A percentile compares a stretch with the other conserved stretches of the same genome.
These are phyloP conservation scores for Acanthamoeba culbertsoni DNA, from an alignment of 208 protist genomes.

Conservation along the genomic window DNA sequence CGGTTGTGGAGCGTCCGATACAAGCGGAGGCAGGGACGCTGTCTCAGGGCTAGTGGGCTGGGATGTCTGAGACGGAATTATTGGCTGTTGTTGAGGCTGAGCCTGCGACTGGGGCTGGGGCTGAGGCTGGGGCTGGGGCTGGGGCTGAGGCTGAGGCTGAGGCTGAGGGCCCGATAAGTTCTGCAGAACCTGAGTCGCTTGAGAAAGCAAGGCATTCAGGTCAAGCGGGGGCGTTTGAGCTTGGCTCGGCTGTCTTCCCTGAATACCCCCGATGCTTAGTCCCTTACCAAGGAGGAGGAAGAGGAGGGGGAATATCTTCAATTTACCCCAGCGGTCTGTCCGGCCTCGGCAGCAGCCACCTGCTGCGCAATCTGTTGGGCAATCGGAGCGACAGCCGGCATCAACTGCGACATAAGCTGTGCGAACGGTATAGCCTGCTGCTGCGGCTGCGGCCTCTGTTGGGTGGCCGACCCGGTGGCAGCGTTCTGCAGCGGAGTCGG, in stretches of 20 bases:
- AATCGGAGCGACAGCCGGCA: neutral
- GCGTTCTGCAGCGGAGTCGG: neutral
- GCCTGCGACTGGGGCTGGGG: neutral
- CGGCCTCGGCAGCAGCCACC: neutral
- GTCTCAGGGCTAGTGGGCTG: neutral
- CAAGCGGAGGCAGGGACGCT: neutral
- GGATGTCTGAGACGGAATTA: too few relatives aligned
- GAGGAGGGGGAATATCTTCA: neutral
- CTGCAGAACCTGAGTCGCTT: neutral
- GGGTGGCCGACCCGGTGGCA: neutral
- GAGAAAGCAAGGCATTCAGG: neutral
- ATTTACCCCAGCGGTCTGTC: too few relatives aligned
- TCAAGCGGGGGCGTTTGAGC: neutral
- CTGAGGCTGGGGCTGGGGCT: neutral
- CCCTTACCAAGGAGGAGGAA: neutral
- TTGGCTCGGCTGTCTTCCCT: neutral
- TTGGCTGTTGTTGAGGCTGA: neutral
- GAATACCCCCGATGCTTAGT: neutral
- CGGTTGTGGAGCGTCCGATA: neutral
- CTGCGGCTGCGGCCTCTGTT: neutral
- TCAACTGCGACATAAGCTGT: neutral
- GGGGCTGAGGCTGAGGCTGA: neutral
- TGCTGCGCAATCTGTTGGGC: constrained; percentile 25
- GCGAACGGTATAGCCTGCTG: neutral
- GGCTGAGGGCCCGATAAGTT: neutral